Evolutionary conservation across 2,329 filamentous ascomycete genomes (phyloP).

Genomic region (Uncinocarpus reesii): DNA sequence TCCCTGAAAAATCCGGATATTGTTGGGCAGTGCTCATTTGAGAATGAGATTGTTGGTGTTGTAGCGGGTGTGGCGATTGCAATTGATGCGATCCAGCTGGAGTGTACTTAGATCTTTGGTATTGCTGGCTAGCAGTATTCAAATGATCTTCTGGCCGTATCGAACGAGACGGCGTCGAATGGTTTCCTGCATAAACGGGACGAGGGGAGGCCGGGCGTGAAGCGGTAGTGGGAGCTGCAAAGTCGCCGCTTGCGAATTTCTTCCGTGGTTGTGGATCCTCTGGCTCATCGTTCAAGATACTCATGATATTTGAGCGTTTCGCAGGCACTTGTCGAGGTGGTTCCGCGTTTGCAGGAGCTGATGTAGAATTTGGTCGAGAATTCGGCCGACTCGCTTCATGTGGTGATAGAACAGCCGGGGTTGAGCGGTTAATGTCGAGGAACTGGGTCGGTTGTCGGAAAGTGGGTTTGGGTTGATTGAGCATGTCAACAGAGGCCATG

Average conservation of each 20-base stretch:
- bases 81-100: conserved; percentile 20
- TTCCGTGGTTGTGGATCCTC: conserved; percentile 39
- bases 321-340: conserved; percentile 35
- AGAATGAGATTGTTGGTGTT: conserved; percentile 21
- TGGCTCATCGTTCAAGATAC: conserved; percentile 40
- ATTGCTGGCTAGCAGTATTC: conserved; percentile 2
- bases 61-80: conserved; percentile 16
- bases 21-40: conserved; percentile 8
- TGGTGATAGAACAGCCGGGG: conserved; percentile 3
- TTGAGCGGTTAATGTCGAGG: conserved; percentile 10
- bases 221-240: conserved; percentile 19
- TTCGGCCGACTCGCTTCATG: conserved; percentile 24
- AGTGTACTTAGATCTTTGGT: conserved; percentile 16
- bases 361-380: conserved; percentile 27
- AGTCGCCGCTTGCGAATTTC: conserved; percentile 33
- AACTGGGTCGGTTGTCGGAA: conserved; percentile 8
- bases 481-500: background rate
- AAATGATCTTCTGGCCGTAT: conserved; percentile 9
- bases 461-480: conserved; percentile 5
- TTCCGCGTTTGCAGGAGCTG: conserved; percentile 25
- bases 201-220: conserved; percentile 20
- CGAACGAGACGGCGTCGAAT: conserved; percentile 20
- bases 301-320: conserved; percentile 43
- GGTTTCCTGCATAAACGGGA: conserved; percentile 20
- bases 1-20: conserved; percentile 11